Conservation (phyloP, 805 yeast species). For the Torulaspora quercuum region DNA sequence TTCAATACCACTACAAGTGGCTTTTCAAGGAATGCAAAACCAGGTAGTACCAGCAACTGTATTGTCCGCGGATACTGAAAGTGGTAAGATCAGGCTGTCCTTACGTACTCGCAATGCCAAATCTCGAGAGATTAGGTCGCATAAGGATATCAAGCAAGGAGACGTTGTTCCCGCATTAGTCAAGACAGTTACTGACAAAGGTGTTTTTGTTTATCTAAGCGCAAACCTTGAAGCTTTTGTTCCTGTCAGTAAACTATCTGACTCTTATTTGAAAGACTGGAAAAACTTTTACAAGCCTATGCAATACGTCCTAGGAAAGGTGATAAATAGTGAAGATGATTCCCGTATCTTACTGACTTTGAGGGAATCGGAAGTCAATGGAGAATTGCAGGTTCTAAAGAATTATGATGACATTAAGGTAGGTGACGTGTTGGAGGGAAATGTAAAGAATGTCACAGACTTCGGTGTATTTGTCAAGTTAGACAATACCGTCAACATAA, state of each 20-base stretch:
- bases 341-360: constrained; percentile 71
- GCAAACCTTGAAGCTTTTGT: constrained; percentile 72
- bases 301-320: constrained; percentile 73
- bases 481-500: constrained; percentile 66
- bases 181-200: constrained; percentile 67
- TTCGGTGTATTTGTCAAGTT: constrained; percentile 88
- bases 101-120: constrained; percentile 51
- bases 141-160: constrained; percentile 60
- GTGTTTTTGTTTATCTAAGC: constrained; percentile 75
- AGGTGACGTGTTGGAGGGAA: constrained; percentile 74
- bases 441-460: constrained; percentile 71
- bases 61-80: constrained; percentile 35
- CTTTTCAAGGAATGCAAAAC: constrained; percentile 43
- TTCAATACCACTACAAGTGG: constrained; percentile 48
- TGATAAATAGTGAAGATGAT: constrained; percentile 57
- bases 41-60: constrained; percentile 59
- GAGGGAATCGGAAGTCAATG: constrained; percentile 75
- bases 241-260: constrained; percentile 76
- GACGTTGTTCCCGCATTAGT: constrained; percentile 79
- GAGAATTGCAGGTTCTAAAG: constrained; percentile 57
- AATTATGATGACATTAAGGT: constrained; percentile 62
- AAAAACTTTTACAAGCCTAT: constrained; percentile 66
- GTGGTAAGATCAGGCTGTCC: constrained; percentile 58
- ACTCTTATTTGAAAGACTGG: constrained; percentile 82
- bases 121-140: constrained; percentile 48